phyloP scores from a whole-genome alignment of 805 yeast genomes.

The Diddensiella santjacobensis region DNA sequence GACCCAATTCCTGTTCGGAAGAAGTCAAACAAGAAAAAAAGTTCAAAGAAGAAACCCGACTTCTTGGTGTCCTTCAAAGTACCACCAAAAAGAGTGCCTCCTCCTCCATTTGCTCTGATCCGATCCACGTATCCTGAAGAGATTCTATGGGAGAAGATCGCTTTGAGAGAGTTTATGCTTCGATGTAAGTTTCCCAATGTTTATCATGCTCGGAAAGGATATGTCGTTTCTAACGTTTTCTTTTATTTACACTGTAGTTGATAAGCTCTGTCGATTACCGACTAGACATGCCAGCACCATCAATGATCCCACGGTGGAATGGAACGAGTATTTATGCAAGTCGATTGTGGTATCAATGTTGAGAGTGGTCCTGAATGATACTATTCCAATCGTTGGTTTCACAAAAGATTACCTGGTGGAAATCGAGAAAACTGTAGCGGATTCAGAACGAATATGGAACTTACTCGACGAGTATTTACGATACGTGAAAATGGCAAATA shows the following conservation, averaged over 20 bases:
- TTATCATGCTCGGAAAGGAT: neutral
- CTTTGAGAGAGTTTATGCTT: conserved; percentile 36
- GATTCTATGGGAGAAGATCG: conserved; percentile 33
- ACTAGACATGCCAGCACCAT: conserved; percentile 31
- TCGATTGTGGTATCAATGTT: conserved; percentile 32
- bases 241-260: no score
- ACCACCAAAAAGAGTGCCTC: conserved; percentile 14
- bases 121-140: conserved; percentile 24
- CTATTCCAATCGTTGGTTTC: conserved; percentile 27
- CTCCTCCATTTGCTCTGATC: conserved; percentile 30
- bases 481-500: conserved; percentile 16
- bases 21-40: conserved; percentile 9
- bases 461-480: conserved; percentile 27
- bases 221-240: no score
- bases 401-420: conserved; percentile 27
- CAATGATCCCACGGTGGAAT: conserved; percentile 35
- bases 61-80: conserved; percentile 16
- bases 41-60: conserved; percentile 7
- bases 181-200: conserved; percentile 25
- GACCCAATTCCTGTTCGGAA: conserved; percentile 14
- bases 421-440: conserved; percentile 34
- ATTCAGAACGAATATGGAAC: conserved; percentile 32
- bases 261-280: conserved; percentile 35
- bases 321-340: conserved; percentile 36
- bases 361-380: conserved; percentile 32